A percentile compares a stretch with the other conserved stretches of the same genome.
Conservation (phyloP, 192 early-diverging fungal species). For the Geosiphon pyriformis region DNA sequence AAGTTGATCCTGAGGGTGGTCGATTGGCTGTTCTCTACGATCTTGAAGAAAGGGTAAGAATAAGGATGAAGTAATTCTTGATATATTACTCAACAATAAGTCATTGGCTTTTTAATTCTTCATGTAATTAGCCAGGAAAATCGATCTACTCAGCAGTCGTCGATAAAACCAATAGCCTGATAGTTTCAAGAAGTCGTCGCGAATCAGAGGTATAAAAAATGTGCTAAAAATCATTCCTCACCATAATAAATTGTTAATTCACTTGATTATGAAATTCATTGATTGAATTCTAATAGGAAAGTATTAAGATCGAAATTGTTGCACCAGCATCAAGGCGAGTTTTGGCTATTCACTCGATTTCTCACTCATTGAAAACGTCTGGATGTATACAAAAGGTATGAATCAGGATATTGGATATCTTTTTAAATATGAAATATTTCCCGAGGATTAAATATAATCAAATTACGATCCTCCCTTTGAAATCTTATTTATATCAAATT, state of each 20-base stretch:
- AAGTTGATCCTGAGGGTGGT: constrained; percentile 6
- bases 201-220: constrained; percentile 1
- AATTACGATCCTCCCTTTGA: too few relatives aligned
- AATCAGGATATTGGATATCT: constrained; percentile 20
- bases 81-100: too few relatives aligned
- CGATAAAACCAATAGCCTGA: constrained; percentile 9
- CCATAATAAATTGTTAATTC: not conserved
- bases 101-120: not conserved
- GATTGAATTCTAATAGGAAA: not conserved
- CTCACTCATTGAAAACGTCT: not conserved
- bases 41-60: constrained; percentile 5
- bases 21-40: constrained; percentile 14
- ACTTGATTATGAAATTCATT: not conserved
- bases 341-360: not conserved
- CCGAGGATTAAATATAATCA: too few relatives aligned
- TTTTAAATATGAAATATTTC: constrained; percentile 24
- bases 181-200: constrained; percentile 2
- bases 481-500: constrained; percentile 20
- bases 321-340: not conserved
- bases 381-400: constrained; percentile 8
- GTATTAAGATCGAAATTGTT: constrained; percentile 7
- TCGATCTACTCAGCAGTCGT: constrained; percentile 14
- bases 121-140: not conserved
- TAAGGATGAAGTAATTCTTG: too few relatives aligned
- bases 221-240: not conserved